Base-by-base conservation (phyloP, 768 basidiomycete species). In the Strobilomyces echinocephalus region DNA sequence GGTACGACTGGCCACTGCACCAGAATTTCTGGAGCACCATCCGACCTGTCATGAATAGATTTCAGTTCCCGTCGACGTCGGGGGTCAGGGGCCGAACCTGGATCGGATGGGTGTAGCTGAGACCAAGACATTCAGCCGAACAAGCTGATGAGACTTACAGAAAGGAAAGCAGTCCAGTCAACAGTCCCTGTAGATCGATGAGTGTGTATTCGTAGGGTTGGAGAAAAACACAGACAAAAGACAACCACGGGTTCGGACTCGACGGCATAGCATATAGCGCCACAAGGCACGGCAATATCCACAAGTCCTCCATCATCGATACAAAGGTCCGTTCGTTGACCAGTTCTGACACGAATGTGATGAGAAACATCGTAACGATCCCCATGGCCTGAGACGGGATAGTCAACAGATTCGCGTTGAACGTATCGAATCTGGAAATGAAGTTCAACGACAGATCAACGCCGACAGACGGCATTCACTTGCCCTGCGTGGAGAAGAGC, bases 241-340 rank as follows among this genome's bases (percentile, higher is more conserved):
- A 79, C 8, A 75, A 45, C 82, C 81, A 83, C 21, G 72, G 78
- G 46, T 79, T 80, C 1, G 77, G 74, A 4, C 73, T 67, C n/a
- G 63, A 68, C 0, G 79, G 79, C 0, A 82, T 67, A 7, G 71
- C 68, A 53, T 79, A 80, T 15, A 84, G 52, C 0, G 81, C 81
- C 28, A 87, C 70, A 46, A 86, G 67, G 68, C 83, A 83, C 3
- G 84, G 82, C 15, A 87, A 67, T 0, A 73, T 66, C 85, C 85
- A 88, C 4, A 84, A 30, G 55, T 82, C 75, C 54, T 81, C 74
- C 42, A 73, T 63, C 73, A 81, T 78, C 1, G 83, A 70, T 15
- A 83, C 74, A 26, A 79, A 67, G 2, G 80, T 69, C n/a, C 83
- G 73, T 18, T 82, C 79, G 56, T 82, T 72, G 21, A 84, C 66